phyloP scores from a whole-genome alignment of 768 basidiomycete genomes.

The Omphalotus guepiniiformis region DNA sequence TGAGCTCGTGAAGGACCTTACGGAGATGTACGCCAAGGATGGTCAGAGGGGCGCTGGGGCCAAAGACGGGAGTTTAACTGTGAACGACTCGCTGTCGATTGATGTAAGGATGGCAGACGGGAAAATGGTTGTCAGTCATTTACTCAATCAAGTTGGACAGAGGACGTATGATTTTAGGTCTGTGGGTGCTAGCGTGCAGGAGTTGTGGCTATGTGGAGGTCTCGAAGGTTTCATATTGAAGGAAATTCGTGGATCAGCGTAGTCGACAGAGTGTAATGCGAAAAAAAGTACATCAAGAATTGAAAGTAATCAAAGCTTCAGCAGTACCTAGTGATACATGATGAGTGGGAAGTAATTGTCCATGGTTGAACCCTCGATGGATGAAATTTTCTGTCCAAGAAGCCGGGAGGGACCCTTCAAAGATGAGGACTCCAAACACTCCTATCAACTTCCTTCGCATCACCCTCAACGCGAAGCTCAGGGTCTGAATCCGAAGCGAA shows the following conservation, averaged over 20 bases:
- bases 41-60: conserved; percentile 79
- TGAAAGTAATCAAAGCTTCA: not conserved
- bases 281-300: not conserved
- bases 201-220: conserved; percentile 94
- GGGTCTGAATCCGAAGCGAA: too few relatives aligned
- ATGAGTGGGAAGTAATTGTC: too few relatives aligned
- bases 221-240: conserved; percentile 90
- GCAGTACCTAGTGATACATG: not conserved
- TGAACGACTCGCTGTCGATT: conserved; percentile 64
- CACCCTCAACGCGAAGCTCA: too few relatives aligned
- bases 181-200: conserved; percentile 93
- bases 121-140: conserved; percentile 54
- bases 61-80: conserved; percentile 76
- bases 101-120: conserved; percentile 70
- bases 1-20: conserved; percentile 82
- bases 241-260: conserved; percentile 43
- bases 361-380: not conserved
- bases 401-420: not conserved
- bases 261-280: not conserved
- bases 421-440: not conserved
- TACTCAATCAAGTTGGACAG: conserved; percentile 29
- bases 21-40: conserved; percentile 65
- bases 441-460: too few relatives aligned
- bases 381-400: not conserved
- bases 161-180: conserved; percentile 62